These are phyloP conservation scores for Kentomonas sorsogonicus DNA, from an alignment of 208 protist genomes.

Conservation along the genomic window DNA sequence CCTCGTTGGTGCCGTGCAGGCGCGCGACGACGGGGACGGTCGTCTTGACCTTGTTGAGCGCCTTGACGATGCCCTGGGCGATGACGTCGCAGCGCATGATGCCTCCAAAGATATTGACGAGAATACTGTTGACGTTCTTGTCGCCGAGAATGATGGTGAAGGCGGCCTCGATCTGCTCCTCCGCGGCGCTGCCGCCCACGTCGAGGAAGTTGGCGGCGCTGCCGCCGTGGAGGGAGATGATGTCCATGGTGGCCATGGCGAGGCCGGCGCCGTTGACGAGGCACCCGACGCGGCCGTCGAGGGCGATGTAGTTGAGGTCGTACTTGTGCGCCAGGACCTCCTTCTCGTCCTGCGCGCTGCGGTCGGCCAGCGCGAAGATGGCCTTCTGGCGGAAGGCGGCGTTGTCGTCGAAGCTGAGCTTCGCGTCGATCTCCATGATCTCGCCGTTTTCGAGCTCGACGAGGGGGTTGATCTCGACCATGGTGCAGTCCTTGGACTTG, in stretches of 20 bases:
- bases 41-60: constrained; percentile 79
- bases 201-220: constrained; percentile 99
- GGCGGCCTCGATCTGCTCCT: constrained; percentile 93
- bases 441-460: constrained; percentile 93
- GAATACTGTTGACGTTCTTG: constrained; percentile 92
- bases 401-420: constrained; percentile 99
- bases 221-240: constrained; percentile 98
- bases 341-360: constrained; percentile 90
- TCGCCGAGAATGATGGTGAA: constrained; percentile 97
- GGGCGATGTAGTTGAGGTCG: constrained; percentile 99
- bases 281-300: constrained; percentile 98
- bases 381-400: constrained; percentile 96
- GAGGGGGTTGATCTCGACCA: constrained; percentile 99
- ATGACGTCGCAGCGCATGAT: constrained; percentile 99
- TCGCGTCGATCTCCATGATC: constrained; percentile 97
- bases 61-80: constrained; percentile 95
- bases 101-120: constrained; percentile 99
- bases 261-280: constrained; percentile 98
- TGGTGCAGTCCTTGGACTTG: constrained; percentile 94
- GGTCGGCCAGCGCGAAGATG: constrained; percentile 94
- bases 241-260: constrained; percentile 99
- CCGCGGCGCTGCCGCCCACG: constrained; percentile 93
- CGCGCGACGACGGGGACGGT: constrained; percentile 94
- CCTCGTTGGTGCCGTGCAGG: constrained; percentile 95
- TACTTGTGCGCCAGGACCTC: constrained; percentile 95